phyloP scores from a whole-genome alignment of 805 yeast species.

The Saccharomycopsis sp. region DNA sequence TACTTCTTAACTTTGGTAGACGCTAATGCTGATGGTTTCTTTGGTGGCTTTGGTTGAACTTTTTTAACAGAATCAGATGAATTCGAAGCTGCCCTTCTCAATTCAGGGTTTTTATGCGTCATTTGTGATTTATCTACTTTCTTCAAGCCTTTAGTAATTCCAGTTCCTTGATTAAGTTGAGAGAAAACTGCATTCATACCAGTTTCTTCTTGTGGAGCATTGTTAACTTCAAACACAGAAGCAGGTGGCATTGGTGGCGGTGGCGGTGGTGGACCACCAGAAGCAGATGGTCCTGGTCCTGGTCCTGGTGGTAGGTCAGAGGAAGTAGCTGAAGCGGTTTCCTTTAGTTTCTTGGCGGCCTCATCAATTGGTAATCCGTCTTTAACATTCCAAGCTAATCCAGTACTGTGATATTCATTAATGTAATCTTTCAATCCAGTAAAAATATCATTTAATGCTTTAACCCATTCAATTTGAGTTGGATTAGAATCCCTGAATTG shows the following conservation, averaged over 20 bases:
- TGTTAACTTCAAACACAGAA: constrained; percentile 44
- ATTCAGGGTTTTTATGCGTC: constrained; percentile 86
- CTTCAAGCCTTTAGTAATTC: constrained; percentile 76
- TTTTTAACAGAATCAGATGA: constrained; percentile 42
- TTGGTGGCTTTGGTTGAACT: constrained; percentile 67
- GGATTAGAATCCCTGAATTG: constrained; percentile 70
- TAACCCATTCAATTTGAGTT: constrained; percentile 77
- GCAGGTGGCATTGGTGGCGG: constrained; percentile 95
- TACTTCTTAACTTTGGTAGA: constrained; percentile 26
- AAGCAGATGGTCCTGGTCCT: constrained; percentile 29
- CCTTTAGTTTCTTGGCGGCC: constrained; percentile 30
- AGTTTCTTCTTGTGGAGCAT: constrained; percentile 27
- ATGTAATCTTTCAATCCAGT: constrained; percentile 67
- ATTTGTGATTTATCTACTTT: constrained; percentile 90
- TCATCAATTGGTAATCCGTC: constrained; percentile 53
- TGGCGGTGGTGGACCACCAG: constrained; percentile 33
- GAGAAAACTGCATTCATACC: constrained; percentile 88
- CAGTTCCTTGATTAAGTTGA: constrained; percentile 81
- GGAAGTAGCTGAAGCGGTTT: constrained; percentile 27
- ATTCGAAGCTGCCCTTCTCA: constrained; percentile 39
- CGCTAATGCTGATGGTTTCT: constrained; percentile 65
- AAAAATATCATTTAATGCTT: constrained; percentile 51
- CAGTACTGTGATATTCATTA: constrained; percentile 73
- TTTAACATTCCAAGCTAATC: constrained; percentile 68
- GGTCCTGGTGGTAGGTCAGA: constrained; percentile 23